Base-by-base conservation (phyloP, 768 basidiomycete species). In the Lactifluus volemus region DNA sequence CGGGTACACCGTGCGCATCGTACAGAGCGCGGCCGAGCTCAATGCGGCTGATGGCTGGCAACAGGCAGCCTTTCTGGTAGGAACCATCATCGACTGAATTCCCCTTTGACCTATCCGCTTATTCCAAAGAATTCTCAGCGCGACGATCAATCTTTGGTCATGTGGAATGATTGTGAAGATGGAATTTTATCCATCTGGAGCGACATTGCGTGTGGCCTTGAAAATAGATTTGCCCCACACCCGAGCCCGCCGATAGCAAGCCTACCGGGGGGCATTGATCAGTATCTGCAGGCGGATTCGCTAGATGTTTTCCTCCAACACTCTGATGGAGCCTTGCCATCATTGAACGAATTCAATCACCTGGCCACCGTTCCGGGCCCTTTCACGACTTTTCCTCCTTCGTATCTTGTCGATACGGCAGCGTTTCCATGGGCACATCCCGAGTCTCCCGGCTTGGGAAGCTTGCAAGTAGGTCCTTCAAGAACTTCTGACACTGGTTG, bases 71-170 rank as follows among this genome's bases (percentile, higher is more conserved):
- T 63, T 63, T 38, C n/a, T 58, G 9, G 61, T 63, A 63, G 25
- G 61, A 49, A 25, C 25, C 25, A n/a, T n/a, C n/a, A n/a, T n/a
- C n/a, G n/a, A n/a, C n/a, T n/a, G 9, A 11, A 42, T 14, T 17
- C 30, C 17, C 14, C n/a, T 7, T 19, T 55, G 38, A 21, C 32
- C 14, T 39, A 21, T 42, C 30, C 34, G 32, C 61, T 63, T 3
- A 63, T 49, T 52, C n/a, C 2, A 25, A 21, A 12, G 17, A 21
- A 25, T 39, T 17, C 49, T 19, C 4, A 64, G 63, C 63, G 63
- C 9, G n/a, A 29, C 1, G 60, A 64, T 19, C 2, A 3, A 1
- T 44, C 44, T 2, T 47, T 64, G 0, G 47, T 57, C 7, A 25
- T 64, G 10, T 64, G 63, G 63, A 38, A 21, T 0, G 55, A 64